phyloP scores from a whole-genome alignment of 768 basidiomycete genomes.

The Boletus rubescentipes region DNA sequence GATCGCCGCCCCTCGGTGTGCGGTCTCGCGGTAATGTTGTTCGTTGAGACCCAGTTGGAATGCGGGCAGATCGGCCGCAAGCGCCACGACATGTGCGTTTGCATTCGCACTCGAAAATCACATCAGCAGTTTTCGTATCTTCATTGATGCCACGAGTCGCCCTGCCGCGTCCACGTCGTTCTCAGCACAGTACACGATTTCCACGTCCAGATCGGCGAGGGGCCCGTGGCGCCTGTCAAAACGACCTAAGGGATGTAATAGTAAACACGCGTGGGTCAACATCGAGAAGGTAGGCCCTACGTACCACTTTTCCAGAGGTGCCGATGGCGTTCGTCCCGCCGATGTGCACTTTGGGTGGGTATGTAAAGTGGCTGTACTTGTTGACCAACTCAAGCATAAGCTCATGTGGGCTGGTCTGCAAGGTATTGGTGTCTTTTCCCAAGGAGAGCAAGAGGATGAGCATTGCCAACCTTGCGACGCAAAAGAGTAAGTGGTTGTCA shows the following conservation, averaged over 20 bases:
- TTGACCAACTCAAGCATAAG: slow-evolving; percentile 48
- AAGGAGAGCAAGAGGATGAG: slow-evolving; percentile 37
- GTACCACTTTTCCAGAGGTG: slow-evolving; percentile 16
- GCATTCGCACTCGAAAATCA: neutral
- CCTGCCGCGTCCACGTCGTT: slow-evolving; percentile 41
- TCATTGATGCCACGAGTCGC: slow-evolving; percentile 44
- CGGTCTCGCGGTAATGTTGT: slow-evolving; percentile 37
- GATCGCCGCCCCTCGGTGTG: slow-evolving; percentile 38
- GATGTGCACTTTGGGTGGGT: neutral
- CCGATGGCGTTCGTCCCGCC: slow-evolving; percentile 7
- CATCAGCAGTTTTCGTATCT: slow-evolving; percentile 32
- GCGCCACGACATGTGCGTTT: slow-evolving; percentile 36
- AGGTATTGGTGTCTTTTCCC: slow-evolving; percentile 24
- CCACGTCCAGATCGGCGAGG: slow-evolving; percentile 37
- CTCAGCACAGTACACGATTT: slow-evolving; percentile 47
- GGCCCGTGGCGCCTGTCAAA: slow-evolving; percentile 54
- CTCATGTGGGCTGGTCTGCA: slow-evolving; percentile 31
- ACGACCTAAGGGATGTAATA: slow-evolving; percentile 23
- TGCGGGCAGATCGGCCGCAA: slow-evolving; percentile 43
- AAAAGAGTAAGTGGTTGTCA: neutral
- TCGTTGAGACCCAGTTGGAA: slow-evolving; percentile 41
- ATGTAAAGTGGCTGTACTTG: slow-evolving; percentile 32
- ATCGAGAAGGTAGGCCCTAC: neutral
- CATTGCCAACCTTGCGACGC: slow-evolving; percentile 36
- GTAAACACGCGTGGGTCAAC: neutral